Base-by-base conservation (phyloP, 345 rosid genomes). In the Psidium guajava region DNA sequence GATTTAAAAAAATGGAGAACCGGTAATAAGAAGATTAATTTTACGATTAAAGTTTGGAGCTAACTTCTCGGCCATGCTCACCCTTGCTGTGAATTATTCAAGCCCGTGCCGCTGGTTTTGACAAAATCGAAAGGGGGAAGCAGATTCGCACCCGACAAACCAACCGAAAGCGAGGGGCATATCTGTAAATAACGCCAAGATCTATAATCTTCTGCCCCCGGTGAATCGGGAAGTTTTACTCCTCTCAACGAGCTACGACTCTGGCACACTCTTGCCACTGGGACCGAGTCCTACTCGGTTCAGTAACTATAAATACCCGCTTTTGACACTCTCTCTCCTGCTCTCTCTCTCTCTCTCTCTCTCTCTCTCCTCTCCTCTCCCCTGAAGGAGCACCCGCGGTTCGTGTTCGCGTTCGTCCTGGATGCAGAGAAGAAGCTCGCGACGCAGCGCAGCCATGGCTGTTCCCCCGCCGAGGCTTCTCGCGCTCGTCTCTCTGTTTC, bases 141-240 rank as follows among this genome's bases (percentile, higher is more conserved):
- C 54, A 84, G 81, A 28, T 22, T 80, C 82, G 53, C 44, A 21
- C 69, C 74, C 32, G 82, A 85, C 82, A 61, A 84, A 58, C 54
- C 7, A 84, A 88, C 88, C 91, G 91, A 88, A 90, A 88, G 86
- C 32, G 57, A 87, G 93, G 93, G 93, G 94, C 84, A 88, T 11
- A 58, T 3, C n/a, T 24, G 93, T 90, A 85, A 90, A 84, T 82
- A 53, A 1, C 14, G 36, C 57, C 57, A n/a, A 85, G 44, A 58
- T 6, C 47, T 28, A 28, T 84, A 1, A 15, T 49, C 8, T 25
- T 15, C 18, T 20, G 16, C 20, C 8, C 51, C 58, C 80, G 8
- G 6, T 8, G 51, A 22, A 52, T 69, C 24, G 80, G 47, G 80
- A 13, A 64, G 75, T 1, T 40, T 28, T 4, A 9, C 21, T 16